Evolutionary conservation across 345 rosid genomes (phyloP).

Genomic region (Gossypium arboreum): DNA sequence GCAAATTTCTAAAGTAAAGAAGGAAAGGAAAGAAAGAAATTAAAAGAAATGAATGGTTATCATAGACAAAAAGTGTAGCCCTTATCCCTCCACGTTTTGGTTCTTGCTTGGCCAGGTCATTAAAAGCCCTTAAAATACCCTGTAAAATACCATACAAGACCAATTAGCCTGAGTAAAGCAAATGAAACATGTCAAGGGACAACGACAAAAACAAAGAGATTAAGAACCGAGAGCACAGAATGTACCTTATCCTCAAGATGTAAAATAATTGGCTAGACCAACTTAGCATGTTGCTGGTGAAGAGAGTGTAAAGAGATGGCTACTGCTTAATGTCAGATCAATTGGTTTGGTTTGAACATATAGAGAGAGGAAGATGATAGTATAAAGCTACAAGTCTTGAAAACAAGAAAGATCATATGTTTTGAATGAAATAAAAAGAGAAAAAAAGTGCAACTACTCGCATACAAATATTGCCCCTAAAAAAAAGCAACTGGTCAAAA

Average conservation of each 20-base stretch:
- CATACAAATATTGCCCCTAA: too few relatives aligned
- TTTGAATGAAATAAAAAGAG: too few relatives aligned
- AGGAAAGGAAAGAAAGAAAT: too few relatives aligned
- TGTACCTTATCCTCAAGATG: too few relatives aligned
- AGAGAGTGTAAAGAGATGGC: not conserved
- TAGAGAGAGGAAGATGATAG: conserved; percentile 13
- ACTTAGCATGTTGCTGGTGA: conserved; percentile 27
- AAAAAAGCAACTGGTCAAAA: too few relatives aligned
- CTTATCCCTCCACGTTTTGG: conserved; percentile 39
- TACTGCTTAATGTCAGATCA: not conserved
- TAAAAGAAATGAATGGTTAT: conserved; percentile 16
- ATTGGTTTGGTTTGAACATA: not conserved
- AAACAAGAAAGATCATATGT: too few relatives aligned
- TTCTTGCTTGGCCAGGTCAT: conserved; percentile 23
- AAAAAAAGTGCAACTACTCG: too few relatives aligned
- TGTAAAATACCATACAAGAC: not conserved
- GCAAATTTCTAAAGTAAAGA: not conserved
- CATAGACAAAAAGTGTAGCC: conserved; percentile 50
- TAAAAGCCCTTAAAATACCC: conserved; percentile 29
- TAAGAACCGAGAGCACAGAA: not conserved
- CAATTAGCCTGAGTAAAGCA: not conserved
- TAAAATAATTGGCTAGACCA: not conserved
- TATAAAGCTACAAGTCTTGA: not conserved
- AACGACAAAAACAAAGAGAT: not conserved
- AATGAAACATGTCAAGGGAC: not conserved